Conservation (phyloP, 176 grass and related monocot species). For the barley (Hordeum vulgare) region DNA sequence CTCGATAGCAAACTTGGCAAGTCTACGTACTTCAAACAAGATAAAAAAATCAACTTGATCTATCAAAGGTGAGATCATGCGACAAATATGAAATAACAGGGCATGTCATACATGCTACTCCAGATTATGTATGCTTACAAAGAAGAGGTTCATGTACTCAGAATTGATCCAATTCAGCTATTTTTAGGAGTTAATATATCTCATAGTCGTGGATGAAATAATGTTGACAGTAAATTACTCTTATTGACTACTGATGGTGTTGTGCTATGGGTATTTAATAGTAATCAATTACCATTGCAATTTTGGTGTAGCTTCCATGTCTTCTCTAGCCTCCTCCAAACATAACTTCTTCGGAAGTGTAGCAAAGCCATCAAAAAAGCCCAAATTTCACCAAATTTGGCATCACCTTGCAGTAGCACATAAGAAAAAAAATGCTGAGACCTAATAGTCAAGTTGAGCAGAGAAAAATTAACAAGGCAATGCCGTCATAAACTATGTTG, state of each 20-base stretch:
- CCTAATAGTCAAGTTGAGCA: constrained; percentile 12
- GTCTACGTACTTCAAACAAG: neutral
- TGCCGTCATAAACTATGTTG: constrained; percentile 18
- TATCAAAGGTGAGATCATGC: neutral
- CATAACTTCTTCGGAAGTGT: too few relatives aligned
- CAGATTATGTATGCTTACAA: neutral
- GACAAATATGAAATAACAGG: neutral
- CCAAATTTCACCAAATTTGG: too few relatives aligned
- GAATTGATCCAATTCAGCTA: neutral
- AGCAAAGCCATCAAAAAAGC: too few relatives aligned
- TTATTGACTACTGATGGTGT: too few relatives aligned
- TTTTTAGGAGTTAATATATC: too few relatives aligned
- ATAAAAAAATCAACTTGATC: neutral
- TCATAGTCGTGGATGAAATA: too few relatives aligned
- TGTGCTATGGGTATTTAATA: too few relatives aligned
- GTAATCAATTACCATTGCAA: too few relatives aligned
- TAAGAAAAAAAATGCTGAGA: constrained; percentile 6
- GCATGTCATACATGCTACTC: neutral
- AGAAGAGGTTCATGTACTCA: neutral
- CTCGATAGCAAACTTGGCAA: too few relatives aligned
- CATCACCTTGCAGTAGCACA: neutral
- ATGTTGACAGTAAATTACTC: too few relatives aligned
- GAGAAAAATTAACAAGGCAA: constrained; percentile 25
- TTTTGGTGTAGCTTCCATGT: too few relatives aligned
- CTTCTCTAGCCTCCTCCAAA: too few relatives aligned